Evolutionary conservation across 2,329 filamentous ascomycete species (phyloP).

Genomic region (Fonsecaea pugnacius): DNA sequence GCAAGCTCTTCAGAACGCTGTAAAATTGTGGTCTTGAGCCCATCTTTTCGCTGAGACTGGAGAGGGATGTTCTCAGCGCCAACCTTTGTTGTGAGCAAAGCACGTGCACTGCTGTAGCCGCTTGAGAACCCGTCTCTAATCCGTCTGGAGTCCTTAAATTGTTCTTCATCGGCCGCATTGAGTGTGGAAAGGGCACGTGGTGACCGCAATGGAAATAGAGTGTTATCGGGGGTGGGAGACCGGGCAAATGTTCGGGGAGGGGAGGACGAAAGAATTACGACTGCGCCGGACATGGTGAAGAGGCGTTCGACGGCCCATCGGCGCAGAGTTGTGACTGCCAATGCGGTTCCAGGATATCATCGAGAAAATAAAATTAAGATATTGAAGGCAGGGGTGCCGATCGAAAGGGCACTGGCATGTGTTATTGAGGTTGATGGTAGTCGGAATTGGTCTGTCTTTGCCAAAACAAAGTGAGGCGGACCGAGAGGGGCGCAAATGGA

Average conservation of each 20-base stretch:
- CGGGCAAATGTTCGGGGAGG: slow-evolving; percentile 42
- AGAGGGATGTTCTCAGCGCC: slow-evolving; percentile 30
- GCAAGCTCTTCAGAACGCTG: not conserved
- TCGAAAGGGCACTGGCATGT: not conserved
- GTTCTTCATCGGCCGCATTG: not conserved
- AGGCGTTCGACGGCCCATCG: slow-evolving; percentile 29
- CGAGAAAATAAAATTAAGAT: not conserved
- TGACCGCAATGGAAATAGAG: slow-evolving; percentile 39
- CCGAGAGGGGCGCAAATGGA: not conserved
- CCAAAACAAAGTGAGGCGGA: slow-evolving; percentile 1
- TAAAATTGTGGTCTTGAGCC: slow-evolving; percentile 21
- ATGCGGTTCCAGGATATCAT: slow-evolving; percentile 1
- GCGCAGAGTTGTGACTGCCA: slow-evolving; percentile 27
- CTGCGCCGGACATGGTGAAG: slow-evolving; percentile 39
- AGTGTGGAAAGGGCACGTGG: slow-evolving; percentile 38
- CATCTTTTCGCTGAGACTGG: slow-evolving; percentile 19
- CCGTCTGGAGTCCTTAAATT: slow-evolving; percentile 26
- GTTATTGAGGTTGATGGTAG: not conserved
- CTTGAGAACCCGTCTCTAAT: slow-evolving; percentile 32
- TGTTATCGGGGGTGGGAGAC: slow-evolving; percentile 41
- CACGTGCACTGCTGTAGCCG: slow-evolving; percentile 26
- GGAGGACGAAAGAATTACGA: slow-evolving; percentile 50
- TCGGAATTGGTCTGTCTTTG: not conserved
- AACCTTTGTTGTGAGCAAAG: slow-evolving; percentile 22
- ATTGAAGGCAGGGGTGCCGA: not conserved